Evolutionary conservation across 2,329 filamentous ascomycete species (phyloP).

Genomic region (Sporothrix protearum): DNA sequence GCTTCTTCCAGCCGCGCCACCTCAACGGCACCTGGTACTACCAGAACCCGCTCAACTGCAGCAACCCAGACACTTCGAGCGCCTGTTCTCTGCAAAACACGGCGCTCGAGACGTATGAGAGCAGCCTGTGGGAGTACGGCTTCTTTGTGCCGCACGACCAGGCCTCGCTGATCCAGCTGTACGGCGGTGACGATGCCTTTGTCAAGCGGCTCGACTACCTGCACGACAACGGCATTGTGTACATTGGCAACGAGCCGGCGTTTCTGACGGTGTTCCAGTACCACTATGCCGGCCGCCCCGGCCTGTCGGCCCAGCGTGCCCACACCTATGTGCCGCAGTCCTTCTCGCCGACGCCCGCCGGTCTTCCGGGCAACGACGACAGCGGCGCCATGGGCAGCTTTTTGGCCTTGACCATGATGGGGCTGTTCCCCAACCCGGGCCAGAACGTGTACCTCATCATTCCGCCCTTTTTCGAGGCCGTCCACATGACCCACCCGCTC

Average conservation of each 20-base stretch:
- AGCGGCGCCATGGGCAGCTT: constrained; percentile 68
- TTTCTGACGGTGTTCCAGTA: constrained; percentile 66
- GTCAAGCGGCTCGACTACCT: constrained; percentile 59
- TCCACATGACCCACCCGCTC: constrained; percentile 54
- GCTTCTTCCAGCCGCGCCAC: constrained; percentile 68
- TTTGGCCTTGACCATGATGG: constrained; percentile 64
- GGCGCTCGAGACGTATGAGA: constrained; percentile 68
- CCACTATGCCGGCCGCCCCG: constrained; percentile 65
- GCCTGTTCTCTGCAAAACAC: constrained; percentile 57
- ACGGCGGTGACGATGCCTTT: constrained; percentile 58
- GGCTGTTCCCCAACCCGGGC: constrained; percentile 64
- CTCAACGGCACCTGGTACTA: constrained; percentile 65
- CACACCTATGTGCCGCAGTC: constrained; percentile 64
- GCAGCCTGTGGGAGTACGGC: constrained; percentile 68
- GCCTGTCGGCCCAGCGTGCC: constrained; percentile 48
- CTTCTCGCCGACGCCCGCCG: constrained; percentile 57
- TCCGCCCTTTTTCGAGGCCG: constrained; percentile 61
- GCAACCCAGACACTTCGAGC: constrained; percentile 50
- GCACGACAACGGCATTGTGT: constrained; percentile 61
- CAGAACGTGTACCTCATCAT: constrained; percentile 70
- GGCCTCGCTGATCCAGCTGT: constrained; percentile 51
- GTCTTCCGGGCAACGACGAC: constrained; percentile 69
- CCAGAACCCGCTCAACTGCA: constrained; percentile 65
- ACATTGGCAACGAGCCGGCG: constrained; percentile 60
- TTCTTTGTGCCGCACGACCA: constrained; percentile 60